Conservation (phyloP, 148 eudicot species). For the Pharnaceum exiguum region DNA sequence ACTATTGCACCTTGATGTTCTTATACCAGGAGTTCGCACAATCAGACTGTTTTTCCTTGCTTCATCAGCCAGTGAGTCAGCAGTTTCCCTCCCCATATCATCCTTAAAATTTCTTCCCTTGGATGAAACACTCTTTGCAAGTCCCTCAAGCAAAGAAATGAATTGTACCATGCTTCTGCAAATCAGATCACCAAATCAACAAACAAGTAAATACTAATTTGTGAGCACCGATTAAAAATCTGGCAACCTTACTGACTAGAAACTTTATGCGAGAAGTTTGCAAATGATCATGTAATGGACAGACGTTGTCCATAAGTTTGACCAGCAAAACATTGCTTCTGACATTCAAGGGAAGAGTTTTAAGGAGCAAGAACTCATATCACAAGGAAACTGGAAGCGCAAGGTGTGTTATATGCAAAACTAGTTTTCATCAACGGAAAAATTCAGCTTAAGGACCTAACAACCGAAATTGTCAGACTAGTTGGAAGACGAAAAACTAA, state of each 20-base stretch:
- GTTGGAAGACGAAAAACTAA: not conserved
- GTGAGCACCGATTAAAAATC: too few relatives aligned
- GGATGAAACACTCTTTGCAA: slow-evolving; percentile 29
- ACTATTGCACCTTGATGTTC: slow-evolving; percentile 21
- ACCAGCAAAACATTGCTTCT: not conserved
- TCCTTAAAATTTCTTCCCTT: slow-evolving; percentile 22
- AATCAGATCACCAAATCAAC: slow-evolving; percentile 6
- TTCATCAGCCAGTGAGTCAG: slow-evolving; percentile 41
- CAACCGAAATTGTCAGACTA: not conserved
- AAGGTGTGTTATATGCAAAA: not conserved
- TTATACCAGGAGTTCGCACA: slow-evolving; percentile 40
- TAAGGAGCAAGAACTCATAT: not conserved
- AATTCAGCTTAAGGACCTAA: not conserved
- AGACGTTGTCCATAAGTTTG: not conserved
- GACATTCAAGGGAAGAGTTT: not conserved
- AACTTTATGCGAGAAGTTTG: too few relatives aligned
- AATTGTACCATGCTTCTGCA: slow-evolving; percentile 29
- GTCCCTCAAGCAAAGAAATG: slow-evolving; percentile 25
- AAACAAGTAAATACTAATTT: slow-evolving; percentile 1
- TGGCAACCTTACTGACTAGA: too few relatives aligned
- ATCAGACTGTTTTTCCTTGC: slow-evolving; percentile 48
- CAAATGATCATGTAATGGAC: not conserved
- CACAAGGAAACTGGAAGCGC: not conserved
- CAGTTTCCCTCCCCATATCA: slow-evolving; percentile 37
- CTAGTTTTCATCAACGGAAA: not conserved